Percentiles rank a stretch among this genome's conserved stretches.
Conservation (phyloP, 345 rosid genomes). For the Euphorbia lathyris region DNA sequence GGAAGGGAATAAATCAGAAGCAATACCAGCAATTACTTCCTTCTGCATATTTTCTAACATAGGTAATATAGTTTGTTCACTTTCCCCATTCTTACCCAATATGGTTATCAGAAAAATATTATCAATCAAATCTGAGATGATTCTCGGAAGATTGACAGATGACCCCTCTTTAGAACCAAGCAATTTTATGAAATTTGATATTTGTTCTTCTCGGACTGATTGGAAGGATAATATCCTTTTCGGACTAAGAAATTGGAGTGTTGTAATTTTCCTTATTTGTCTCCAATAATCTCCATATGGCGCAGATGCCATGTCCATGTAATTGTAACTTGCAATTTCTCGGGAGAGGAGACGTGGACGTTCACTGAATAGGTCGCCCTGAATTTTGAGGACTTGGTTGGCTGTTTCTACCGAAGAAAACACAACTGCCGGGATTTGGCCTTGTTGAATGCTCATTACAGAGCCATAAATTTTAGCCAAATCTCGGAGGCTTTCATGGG, state of each 20-base stretch:
- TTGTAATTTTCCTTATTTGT: conserved; percentile 5
- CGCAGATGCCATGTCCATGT: background rate
- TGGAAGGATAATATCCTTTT: background rate
- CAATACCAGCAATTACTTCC: conserved; percentile 20
- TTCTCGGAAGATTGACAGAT: conserved; percentile 18
- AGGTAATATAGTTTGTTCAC: conserved; percentile 18
- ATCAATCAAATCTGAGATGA: conserved; percentile 6
- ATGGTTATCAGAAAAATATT: conserved; percentile 21
- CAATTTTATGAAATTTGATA: background rate
- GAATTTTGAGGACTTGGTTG: conserved; percentile 8
- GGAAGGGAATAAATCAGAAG: conserved; percentile 24
- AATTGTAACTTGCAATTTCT: background rate
- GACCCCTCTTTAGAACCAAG: conserved; percentile 10
- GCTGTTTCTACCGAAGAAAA: conserved; percentile 12
- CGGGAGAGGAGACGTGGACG: background rate
- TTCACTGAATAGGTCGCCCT: background rate
- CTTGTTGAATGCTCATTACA: conserved; percentile 12
- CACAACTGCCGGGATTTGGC: background rate
- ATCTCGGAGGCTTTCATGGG: background rate
- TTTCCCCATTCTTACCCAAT: conserved; percentile 24
- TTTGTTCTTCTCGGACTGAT: conserved; percentile 11
- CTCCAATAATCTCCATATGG: conserved; percentile 14
- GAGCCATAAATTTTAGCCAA: conserved; percentile 10
- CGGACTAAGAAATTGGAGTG: background rate
- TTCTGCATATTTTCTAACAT: background rate